Base-by-base conservation (phyloP, 768 basidiomycete genomes). In the Amanita molliuscula region DNA sequence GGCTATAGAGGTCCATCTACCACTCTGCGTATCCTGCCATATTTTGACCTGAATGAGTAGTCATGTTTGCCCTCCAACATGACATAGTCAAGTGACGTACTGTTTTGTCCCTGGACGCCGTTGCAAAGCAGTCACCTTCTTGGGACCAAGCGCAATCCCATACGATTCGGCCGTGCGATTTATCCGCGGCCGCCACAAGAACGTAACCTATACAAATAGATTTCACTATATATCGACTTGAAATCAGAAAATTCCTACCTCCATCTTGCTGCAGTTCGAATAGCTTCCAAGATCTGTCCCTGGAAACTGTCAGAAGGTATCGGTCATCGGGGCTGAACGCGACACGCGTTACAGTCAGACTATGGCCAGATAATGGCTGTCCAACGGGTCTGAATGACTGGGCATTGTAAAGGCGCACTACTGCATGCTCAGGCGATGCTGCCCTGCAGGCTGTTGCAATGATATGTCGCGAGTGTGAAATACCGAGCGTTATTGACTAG, bases 101-200 rank as follows among this genome's bases (percentile, higher is more conserved):
- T 11, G 88, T 90, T 69, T 95, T 98, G 66, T 99, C 96, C 37
- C 96, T 78, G 2, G 94, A 93, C 1, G 89, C 94, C 2, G 96
- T 98, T 9, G 82, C 93, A 59, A 99, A 99, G 13, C 84, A 59
- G 56, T 82, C 76, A 6, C 82, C 81, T 56, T 89, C 83, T 1
- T 67, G 59, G 1, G 86, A 74, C 92, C 94, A 99, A 11, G 82
- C 79, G 59, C 88, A 89, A 62, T 98, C 96, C 92, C 96, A 94
- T 31, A 99, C 86, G 59, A 99, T 96, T 34, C 96, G 78, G 1
- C 78, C 77, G 64, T 98, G 96, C 0, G 89, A 82, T 66, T 89
- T 95, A 51, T 92, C 81, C 13, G 13, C 13, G 13, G 78, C 74
- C 4, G 79, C 78, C 18, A 82, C 58, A 2, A 82, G 79, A 6